Evolutionary conservation across 495 filamentous ascomycete genomes (phyloP), one percentile per base, ranked within the genome.

Genomic region (Penicillium macrosclerotiorum): DNA sequence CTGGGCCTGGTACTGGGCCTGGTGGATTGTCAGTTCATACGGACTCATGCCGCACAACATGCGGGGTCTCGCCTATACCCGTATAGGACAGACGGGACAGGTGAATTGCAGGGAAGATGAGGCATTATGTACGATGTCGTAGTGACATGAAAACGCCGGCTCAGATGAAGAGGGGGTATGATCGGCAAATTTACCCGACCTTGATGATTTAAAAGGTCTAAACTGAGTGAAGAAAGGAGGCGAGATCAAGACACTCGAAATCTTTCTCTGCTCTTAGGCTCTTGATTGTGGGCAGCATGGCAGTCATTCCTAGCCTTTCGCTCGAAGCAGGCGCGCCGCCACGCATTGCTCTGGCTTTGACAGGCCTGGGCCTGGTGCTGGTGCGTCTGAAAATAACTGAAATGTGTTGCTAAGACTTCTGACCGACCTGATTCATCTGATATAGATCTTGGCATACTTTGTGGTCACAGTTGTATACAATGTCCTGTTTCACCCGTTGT

Each of bases 401-500:
- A 22, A 12, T 35, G 7, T 36, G 8, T 5, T 36, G 16, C 17
- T 12, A 3, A 6, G 17, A 25, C 6, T 5, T 13, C 13, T 17
- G 19, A 24, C 27, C 34, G 35, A 44, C 22, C 24, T 17, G 1
- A 11, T 26, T 32, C 25, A 8, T 12, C 13, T 1, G 20, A 32
- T 13, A 16, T 30, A 29, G 34, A 30, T 23, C 2, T 5, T 33
- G 0, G 5, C 34, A 14, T 43, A 43, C 29, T 37, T 31, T 14
- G 12, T 43, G 25, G 17, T n/a, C 12, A 37, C 18, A 13, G 13
- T 36, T 7, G n/a, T 40, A 11, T 48, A 53, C 24, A 37, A 48
- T 29, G 9, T 53, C 12, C 40, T 38, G 27, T 35, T 53, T 25
- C 34, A 48, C 45, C 50, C 50, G 2, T 34, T 53, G n/a, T 14